Base-by-base conservation (phyloP, 129 eudicot genomes). In the Dittrichia graveolens region DNA sequence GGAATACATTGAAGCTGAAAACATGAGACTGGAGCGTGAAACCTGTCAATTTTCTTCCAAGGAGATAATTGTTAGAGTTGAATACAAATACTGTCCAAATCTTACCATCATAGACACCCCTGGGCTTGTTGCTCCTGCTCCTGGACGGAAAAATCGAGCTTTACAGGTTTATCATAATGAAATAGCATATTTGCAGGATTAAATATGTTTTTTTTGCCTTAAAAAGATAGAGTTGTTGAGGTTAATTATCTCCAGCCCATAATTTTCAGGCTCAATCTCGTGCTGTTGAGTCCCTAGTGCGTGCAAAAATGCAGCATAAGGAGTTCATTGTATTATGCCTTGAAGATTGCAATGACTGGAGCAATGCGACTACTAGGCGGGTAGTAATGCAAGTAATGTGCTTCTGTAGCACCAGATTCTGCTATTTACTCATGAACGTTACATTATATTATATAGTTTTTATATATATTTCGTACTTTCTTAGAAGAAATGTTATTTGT, bases 341-440 rank as follows among this genome's bases (percentile, higher is more conserved):
- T 77, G 98, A 94, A 78, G 98, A 94, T 67, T 94, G 96, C 82
- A 85, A 85, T 78, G 98, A 94, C 75, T 94, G 98, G 98, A 94
- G 96, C 75, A 90, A 90, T 86, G 98, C 98, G 38, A 94, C 93
- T 67, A 94, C 96, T 31, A 77, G 98, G 71, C 90, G 96, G 75
- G 90, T 94, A 69, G 98, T 94, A 48, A 94, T 94, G 98, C 98
- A 94, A 80, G 98, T 88, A 24, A 81, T 52, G 86, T 74, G 59
- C 56, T 67, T 67, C 37, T 34, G 47, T 44, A 50, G 67, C 71
- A 37, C 53, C 31, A 24, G 2, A 34, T 71, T 41, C 13, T 56
- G 4, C 46, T 38, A 10, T 58, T 40, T 67, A 24, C 31, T 24
- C 31, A 5, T 39, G 10, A 6, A 65, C 35, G 42, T 11, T 15